phyloP scores from a whole-genome alignment of 164 flowering plant species.

The Echeveria elegans region DNA sequence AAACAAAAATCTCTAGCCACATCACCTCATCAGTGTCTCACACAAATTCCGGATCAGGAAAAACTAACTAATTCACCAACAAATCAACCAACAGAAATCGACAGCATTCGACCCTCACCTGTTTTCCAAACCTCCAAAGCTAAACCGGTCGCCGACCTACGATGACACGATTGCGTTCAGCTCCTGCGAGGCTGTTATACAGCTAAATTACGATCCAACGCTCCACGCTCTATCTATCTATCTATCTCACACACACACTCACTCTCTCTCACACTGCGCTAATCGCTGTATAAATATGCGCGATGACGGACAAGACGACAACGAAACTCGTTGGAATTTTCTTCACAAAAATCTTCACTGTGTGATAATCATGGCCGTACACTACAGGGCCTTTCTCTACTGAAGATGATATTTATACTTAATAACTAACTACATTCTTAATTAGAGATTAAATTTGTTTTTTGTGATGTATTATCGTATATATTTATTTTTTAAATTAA shows the following conservation, averaged over 20 bases:
- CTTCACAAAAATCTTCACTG: slow-evolving; percentile 2
- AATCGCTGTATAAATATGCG: neutral
- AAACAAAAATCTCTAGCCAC: no score
- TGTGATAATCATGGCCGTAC: neutral
- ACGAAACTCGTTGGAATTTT: neutral
- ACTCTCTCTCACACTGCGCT: neutral
- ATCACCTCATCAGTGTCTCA: no score
- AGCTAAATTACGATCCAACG: neutral
- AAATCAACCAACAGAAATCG: neutral
- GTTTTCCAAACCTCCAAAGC: neutral
- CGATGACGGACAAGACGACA: neutral
- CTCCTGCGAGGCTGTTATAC: slow-evolving; percentile 1
- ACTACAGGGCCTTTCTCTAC: neutral
- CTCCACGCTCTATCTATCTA: no score
- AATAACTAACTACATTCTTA: neutral
- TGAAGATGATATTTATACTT: neutral
- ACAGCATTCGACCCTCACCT: neutral
- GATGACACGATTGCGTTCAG: no score
- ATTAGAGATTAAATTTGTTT: neutral
- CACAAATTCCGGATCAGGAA: no score
- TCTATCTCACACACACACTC: neutral
- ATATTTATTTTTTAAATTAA: no score
- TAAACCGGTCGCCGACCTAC: neutral
- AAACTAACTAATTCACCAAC: neutral
- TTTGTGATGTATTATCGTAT: no score